Base-by-base conservation (phyloP, 1,284 basidiomycete genomes). In the Coriolopsis trogii region DNA sequence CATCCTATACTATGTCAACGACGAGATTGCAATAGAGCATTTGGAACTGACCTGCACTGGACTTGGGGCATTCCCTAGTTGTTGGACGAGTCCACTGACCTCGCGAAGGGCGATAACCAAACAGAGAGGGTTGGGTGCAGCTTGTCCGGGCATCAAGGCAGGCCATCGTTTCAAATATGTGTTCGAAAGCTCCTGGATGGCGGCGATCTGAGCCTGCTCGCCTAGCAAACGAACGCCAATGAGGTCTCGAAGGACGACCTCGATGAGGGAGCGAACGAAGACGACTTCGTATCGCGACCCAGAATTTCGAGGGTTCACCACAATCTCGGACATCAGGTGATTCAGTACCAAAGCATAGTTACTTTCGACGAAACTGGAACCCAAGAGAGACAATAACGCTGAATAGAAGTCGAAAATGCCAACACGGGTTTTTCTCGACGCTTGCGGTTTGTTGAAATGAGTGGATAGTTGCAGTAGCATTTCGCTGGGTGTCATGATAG, bases 371-470 rank as follows among this genome's bases (percentile, higher is more conserved):
- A 93, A 99, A 1, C 72, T 67, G 0, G 85, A 57, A 0, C 95
- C 96, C 5, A 98, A 84, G 6, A 80, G 76, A 1, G 80, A 82
- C 49, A 98, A 78, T 1, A 97, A 72, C 0, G 89, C 83, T 2
- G 86, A 81, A 64, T 98, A 98, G 59, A 93, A 88, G 62, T 97
- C 93, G 65, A 98, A 88, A 28, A 98, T 80, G 5, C 93, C 94
- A 33, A 93, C 86, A 20, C 89, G 82, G 1, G 84, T 81, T 68
- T 87, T 88, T 46, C 90, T 83, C 1, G 86, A 78, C 0, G 81
- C 67, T 38, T 82, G 77, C 6, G 82, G 73, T 63, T 88, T 91
- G 72, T 92, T 93, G 74, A 95, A 93, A 25, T 89, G 87, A 0
- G 69, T 70, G 0, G 93, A 93, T 3, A 98, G 78, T 45, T 87